Percentiles rank a stretch among this genome's conserved stretches.
These are phyloP conservation scores for Peronosclerospora sorghi DNA, from an alignment of 352 stramenopile genomes.

Conservation along the genomic window DNA sequence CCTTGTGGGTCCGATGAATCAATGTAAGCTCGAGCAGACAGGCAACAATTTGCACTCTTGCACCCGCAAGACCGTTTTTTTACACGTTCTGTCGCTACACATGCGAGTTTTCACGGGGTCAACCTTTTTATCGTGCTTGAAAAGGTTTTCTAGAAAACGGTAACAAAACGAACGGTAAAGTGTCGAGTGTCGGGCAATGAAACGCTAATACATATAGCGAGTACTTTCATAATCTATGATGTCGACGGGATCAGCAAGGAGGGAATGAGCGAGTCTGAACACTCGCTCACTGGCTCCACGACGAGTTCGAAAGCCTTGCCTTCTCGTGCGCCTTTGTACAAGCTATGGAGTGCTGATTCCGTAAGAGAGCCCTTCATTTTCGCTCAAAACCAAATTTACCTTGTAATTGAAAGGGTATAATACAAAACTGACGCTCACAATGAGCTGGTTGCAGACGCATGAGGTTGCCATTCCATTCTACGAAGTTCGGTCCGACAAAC, in stretches of 20 bases:
- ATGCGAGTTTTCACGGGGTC: no score
- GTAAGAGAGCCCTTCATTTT: conserved; percentile 1
- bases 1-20: no score
- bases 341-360: background rate
- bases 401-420: conserved; percentile 9
- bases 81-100: no score
- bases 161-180: no score
- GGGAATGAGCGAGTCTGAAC: conserved; percentile 7
- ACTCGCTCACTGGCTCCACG: conserved; percentile 1
- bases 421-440: conserved; percentile 8
- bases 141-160: no score
- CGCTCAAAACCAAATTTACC: conserved; percentile 18
- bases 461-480: conserved; percentile 25
- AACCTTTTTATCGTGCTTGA: no score
- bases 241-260: conserved; percentile 7
- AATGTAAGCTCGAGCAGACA: no score
- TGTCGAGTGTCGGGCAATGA: no score
- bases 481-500: conserved; percentile 9
- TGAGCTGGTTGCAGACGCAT: conserved; percentile 52
- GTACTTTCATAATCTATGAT: background rate
- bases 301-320: conserved; percentile 13
- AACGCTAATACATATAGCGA: no score
- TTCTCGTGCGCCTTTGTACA: conserved; percentile 3
- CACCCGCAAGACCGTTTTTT: no score
- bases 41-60: no score